Conservation (phyloP, 768 basidiomycete species). For the Serendipita sp. region DNA sequence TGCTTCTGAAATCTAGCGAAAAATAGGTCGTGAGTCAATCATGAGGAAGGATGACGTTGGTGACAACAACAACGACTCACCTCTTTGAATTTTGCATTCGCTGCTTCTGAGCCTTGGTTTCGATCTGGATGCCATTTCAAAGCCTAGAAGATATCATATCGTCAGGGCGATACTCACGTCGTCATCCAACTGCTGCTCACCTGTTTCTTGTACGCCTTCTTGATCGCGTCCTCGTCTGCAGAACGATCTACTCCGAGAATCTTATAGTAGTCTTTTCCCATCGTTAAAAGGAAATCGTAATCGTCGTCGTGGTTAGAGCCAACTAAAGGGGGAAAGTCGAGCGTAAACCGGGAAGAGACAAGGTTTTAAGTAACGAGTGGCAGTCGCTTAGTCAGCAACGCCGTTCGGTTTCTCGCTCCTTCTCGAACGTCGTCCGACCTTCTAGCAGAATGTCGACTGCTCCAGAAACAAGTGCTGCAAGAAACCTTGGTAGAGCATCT, state of each 20-base stretch:
- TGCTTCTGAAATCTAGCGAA: constrained; percentile 67
- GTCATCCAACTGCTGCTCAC: constrained; percentile 21
- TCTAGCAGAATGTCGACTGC: neutral
- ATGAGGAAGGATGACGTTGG: neutral
- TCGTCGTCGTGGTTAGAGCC: neutral
- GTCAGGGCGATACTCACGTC: neutral
- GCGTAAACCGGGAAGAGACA: no score
- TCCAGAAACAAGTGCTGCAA: neutral
- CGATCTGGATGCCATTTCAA: constrained; percentile 93
- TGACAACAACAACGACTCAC: constrained; percentile 23
- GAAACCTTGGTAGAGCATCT: neutral
- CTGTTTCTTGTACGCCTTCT: constrained; percentile 92
- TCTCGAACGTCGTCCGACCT: neutral
- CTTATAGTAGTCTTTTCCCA: constrained; percentile 85
- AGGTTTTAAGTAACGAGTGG: neutral
- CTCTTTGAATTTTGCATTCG: constrained; percentile 84
- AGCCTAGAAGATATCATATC: constrained; percentile 28
- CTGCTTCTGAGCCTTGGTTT: constrained; percentile 61
- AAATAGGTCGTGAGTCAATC: neutral
- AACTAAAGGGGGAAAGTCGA: neutral
- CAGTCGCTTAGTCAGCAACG: neutral
- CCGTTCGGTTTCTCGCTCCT: neutral
- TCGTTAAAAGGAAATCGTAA: constrained; percentile 17
- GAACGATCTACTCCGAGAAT: constrained; percentile 53
- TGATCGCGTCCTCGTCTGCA: constrained; percentile 76